Percentiles rank a stretch among this genome's conserved stretches.
phyloP scores from a whole-genome alignment of 257 asterid species.

The Coffea canephora region DNA sequence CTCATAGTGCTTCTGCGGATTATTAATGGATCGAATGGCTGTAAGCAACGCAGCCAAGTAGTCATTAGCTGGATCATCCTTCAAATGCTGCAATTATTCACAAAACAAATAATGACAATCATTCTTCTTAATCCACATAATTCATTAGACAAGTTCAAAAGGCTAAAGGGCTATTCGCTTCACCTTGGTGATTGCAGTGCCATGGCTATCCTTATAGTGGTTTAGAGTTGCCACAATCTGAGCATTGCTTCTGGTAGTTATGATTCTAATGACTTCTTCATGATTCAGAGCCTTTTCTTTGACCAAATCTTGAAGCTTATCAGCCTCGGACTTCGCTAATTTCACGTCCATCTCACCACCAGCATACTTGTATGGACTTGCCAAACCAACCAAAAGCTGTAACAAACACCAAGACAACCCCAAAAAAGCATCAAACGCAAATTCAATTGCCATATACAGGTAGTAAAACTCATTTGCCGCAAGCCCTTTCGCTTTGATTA shows the following conservation, averaged over 20 bases:
- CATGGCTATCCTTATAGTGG: constrained; percentile 57
- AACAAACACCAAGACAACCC: background rate
- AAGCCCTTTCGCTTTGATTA: too few species aligned
- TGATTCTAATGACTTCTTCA: constrained; percentile 62
- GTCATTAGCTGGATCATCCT: constrained; percentile 34
- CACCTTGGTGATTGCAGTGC: constrained; percentile 72
- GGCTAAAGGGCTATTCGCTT: background rate
- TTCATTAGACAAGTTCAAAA: background rate
- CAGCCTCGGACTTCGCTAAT: constrained; percentile 59
- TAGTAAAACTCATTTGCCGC: too few species aligned
- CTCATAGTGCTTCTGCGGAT: constrained; percentile 67
- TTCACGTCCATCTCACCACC: constrained; percentile 53
- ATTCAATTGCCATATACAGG: too few species aligned
- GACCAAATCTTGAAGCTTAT: constrained; percentile 37
- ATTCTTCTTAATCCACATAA: background rate
- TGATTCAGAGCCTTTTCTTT: constrained; percentile 41
- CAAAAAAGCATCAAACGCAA: background rate
- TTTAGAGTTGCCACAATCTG: constrained; percentile 68
- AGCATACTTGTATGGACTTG: constrained; percentile 52
- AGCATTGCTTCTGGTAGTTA: constrained; percentile 70
- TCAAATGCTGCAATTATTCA: constrained; percentile 41
- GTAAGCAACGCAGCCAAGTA: constrained; percentile 45
- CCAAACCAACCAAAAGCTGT: constrained; percentile 63
- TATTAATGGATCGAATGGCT: constrained; percentile 48
- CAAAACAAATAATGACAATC: background rate